These are phyloP conservation scores for Pulveroboletus sp. DNA, from an alignment of 768 basidiomycete species.

Conservation along the genomic window DNA sequence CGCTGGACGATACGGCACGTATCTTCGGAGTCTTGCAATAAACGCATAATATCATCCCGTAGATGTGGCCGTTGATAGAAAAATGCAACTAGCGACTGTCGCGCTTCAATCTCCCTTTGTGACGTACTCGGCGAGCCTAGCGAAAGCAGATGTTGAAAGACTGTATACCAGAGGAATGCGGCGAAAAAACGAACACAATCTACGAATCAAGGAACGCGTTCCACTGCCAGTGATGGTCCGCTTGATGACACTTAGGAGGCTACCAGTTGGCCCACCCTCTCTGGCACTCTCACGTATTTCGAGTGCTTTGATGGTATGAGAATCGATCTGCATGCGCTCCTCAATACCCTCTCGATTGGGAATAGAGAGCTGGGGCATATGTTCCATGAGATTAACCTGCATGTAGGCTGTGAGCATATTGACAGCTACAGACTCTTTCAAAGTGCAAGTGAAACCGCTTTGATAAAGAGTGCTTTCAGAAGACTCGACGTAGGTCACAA, in stretches of 20 bases:
- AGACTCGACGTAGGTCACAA: slow-evolving; percentile 45
- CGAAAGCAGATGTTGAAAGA: slow-evolving; percentile 11
- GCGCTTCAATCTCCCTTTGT: slow-evolving; percentile 60
- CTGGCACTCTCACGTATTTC: slow-evolving; percentile 74
- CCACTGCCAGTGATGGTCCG: slow-evolving; percentile 77
- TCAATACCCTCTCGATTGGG: slow-evolving; percentile 53
- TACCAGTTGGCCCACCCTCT: slow-evolving; percentile 71
- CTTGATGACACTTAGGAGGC: slow-evolving; percentile 68
- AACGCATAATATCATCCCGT: slow-evolving; percentile 54
- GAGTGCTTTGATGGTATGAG: slow-evolving; percentile 83
- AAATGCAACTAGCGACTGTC: slow-evolving; percentile 73
- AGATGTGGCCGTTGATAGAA: slow-evolving; percentile 60
- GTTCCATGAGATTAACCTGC: slow-evolving; percentile 64
- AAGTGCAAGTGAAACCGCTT: slow-evolving; percentile 13
- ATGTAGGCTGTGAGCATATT: slow-evolving; percentile 61
- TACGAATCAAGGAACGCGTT: slow-evolving; percentile 65
- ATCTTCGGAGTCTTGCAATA: slow-evolving; percentile 61
- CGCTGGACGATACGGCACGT: slow-evolving; percentile 71
- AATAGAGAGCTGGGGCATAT: slow-evolving; percentile 60
- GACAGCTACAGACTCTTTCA: slow-evolving; percentile 53
- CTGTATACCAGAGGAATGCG: slow-evolving; percentile 1
- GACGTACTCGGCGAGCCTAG: slow-evolving; percentile 85
- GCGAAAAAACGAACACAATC: slow-evolving; percentile 57
- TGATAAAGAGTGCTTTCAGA: slow-evolving; percentile 1
- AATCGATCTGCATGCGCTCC: slow-evolving; percentile 82